A percentile compares a stretch with the other conserved stretches of the same genome.
These are phyloP conservation scores for Xylariaceae sp. DNA, from an alignment of 2,329 filamentous ascomycete species.

Conservation along the genomic window DNA sequence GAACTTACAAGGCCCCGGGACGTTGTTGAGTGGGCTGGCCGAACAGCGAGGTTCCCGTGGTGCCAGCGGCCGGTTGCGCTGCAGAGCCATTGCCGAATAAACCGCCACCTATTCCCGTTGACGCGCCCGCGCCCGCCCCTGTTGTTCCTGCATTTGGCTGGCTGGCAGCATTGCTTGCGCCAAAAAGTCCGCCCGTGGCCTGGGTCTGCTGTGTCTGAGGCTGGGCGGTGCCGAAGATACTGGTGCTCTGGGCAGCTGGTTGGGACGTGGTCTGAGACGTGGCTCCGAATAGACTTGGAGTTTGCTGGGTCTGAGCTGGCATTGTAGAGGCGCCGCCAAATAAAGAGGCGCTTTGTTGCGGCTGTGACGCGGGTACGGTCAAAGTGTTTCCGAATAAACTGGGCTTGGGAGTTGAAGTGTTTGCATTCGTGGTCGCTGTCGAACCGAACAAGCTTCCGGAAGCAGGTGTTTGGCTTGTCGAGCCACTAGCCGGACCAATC, in stretches of 20 bases:
- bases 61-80: constrained; percentile 16
- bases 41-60: constrained; percentile 11
- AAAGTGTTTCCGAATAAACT: constrained; percentile 28
- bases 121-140: constrained; percentile 15
- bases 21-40: constrained; percentile 24
- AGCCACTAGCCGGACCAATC: constrained; percentile 21
- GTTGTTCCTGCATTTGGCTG: constrained; percentile 14
- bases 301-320: constrained; percentile 23
- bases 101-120: constrained; percentile 17
- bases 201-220: constrained; percentile 12
- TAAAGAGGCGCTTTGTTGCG: constrained; percentile 28
- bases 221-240: constrained; percentile 22
- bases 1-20: constrained; percentile 30
- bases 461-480: constrained; percentile 30
- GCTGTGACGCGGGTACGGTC: constrained; percentile 17
- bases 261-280: constrained; percentile 16
- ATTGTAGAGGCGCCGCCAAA: constrained; percentile 27
- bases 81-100: constrained; percentile 24
- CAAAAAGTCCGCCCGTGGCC: constrained; percentile 21
- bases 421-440: constrained; percentile 18
- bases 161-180: constrained; percentile 14
- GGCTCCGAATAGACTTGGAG: constrained; percentile 22
- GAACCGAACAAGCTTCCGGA: constrained; percentile 30
- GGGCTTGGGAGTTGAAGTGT: constrained; percentile 21
- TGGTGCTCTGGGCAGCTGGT: constrained; percentile 14